Evolutionary conservation across 2,329 filamentous ascomycete genomes (phyloP), one percentile per base, ranked within the genome.

Genomic region (Fusarium caatingaense): DNA sequence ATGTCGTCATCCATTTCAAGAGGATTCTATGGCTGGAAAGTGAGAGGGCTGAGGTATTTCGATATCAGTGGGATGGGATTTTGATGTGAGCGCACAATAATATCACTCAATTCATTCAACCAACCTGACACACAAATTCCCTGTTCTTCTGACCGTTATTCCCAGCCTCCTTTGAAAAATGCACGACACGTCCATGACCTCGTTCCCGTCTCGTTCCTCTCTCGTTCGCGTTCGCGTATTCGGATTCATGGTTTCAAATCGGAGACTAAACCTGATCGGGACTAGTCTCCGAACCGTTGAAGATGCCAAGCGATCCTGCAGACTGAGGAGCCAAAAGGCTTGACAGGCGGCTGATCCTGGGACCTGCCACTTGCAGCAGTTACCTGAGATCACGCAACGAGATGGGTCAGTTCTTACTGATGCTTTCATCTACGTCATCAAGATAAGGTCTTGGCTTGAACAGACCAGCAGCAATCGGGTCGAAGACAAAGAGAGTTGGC

Each of bases 221-320:
- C 28, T 28, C 27, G 2, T 30, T 4, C 20, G 44, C 21, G 34
- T 25, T 10, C 20, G 47, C 54, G 59, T 68, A 68, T 68, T 69
- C 67, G 67, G 51, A 51, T 67, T 59, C 49, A 28, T 48, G 25
- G 40, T 62, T 53, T 45, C 53, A 2, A 21, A 37, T 72, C 79
- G 79, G 79, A 78, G 78, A 76, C 76, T 80, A 80, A 72, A 47
- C 45, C 64, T 53, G 48, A 65, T 48, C 2, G 11, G 50, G 58
- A 65, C 54, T 74, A 74, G 72, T 67, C 72, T 74, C 72, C 72
- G 72, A 41, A 12, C 8, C 4, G 6, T 13, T 34, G 10, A 15
- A 7, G 46, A 45, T 23, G 40, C 34, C 40, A 72, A 46, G 46
- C 32, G n/a, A 54, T 16, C n/a, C 18, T 47, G 27, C 18, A 47